Percentiles rank a stretch among this genome's conserved stretches.
Evolutionary conservation across 129 eudicot species (phyloP).

Genomic region (Silybum marianum): DNA sequence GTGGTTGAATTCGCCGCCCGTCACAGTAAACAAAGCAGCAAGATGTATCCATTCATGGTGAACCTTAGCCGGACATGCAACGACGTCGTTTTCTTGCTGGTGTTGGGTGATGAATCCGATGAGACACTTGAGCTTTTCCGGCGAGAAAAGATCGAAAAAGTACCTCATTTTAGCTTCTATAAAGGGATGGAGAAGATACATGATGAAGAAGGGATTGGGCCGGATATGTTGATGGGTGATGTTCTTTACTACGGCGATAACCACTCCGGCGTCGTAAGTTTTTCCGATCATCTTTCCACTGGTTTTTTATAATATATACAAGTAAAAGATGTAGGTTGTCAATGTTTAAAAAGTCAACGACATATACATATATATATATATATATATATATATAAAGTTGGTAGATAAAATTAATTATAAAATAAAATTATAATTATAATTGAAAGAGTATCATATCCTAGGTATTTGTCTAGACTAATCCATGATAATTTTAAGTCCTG

Average conservation of each 20-base stretch:
- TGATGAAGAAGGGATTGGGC: conserved; percentile 92
- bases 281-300: not conserved
- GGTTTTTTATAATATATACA: not conserved
- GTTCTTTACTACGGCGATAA: conserved; percentile 89
- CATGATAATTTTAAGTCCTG: too few relatives aligned
- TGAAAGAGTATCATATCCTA: too few relatives aligned
- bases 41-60: conserved; percentile 89
- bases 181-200: conserved; percentile 84
- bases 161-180: conserved; percentile 89
- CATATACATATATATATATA: too few relatives aligned
- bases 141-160: conserved; percentile 63
- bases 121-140: conserved; percentile 52
- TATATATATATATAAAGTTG: too few relatives aligned
- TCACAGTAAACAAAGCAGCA: conserved; percentile 46
- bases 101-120: conserved; percentile 85
- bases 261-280: conserved; percentile 68
- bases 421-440: too few relatives aligned
- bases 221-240: conserved; percentile 80
- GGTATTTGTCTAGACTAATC: too few relatives aligned
- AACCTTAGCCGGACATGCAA: conserved; percentile 73
- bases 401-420: not conserved
- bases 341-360: not conserved
- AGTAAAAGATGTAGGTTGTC: not conserved
- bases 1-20: conserved; percentile 83
- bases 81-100: conserved; percentile 85